Evolutionary conservation across 176 grass and related monocot genomes (phyloP), one percentile per base, ranked within the genome.

Genomic region (Neostapfia colusana): DNA sequence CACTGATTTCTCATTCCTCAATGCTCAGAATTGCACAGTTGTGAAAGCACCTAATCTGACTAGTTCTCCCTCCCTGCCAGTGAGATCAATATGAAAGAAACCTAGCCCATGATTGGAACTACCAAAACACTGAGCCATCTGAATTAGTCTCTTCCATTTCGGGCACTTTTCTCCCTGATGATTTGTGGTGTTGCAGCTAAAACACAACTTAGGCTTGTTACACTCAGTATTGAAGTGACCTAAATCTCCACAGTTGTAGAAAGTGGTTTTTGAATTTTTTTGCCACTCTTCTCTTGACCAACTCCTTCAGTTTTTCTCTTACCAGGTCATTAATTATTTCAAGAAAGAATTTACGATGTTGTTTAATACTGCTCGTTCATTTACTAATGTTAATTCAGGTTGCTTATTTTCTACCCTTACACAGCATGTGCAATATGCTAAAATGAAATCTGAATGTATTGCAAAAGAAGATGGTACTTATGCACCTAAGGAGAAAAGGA

Each of bases 381-480:
- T 4, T 12, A 69, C 43, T 16, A 48, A 5, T 10, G 41, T 37
- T 59, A 31, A 42, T 18, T 23, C 31, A 73, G 69, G 31, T 79
- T 80, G 57, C 53, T 74, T 60, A 2, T 83, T 74, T 65, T 53
- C 59, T 59, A 60, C 34, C 75, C 71, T 34, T 27, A 4, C 72
- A 55, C 82, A 99, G 95, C 74, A 81, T 44, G 87, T 99, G 67
- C 95, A 99, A 88, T 99, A 92, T 24, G 95, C 95, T 16, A 95
- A 92, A 84, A 76, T 89, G 77, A 95, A 84, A 74, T 99, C 95
- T 21, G 95, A 99, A 69, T 92, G 89, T 90, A 73, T 99, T 84
- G 83, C 89, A 74, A 95, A 95, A 67, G 95, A 81, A 39, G 95
- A 95, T 78, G 95, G 95, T 53, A 87, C 95, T 70, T 95, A 70